Percentiles rank a stretch among this genome's conserved stretches.
Evolutionary conservation across 345 rosid species (phyloP).

Genomic region (Eucalyptus shirleyi): DNA sequence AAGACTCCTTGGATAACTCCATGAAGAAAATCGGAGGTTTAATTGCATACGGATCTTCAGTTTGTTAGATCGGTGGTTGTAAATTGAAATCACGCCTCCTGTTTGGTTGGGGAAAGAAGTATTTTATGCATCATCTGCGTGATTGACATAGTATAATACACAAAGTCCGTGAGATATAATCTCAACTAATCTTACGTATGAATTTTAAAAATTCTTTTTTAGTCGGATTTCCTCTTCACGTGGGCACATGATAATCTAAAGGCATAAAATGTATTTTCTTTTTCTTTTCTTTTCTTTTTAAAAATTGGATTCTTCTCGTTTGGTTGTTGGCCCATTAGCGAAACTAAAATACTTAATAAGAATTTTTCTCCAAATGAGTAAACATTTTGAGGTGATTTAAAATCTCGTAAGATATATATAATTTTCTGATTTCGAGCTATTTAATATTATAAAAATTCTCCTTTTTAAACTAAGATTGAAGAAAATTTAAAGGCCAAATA

Average conservation of each 20-base stretch:
- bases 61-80: background rate
- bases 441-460: background rate
- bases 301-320: background rate
- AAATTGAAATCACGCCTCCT: background rate
- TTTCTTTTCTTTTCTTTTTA: no score
- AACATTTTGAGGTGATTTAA: no score
- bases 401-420: background rate
- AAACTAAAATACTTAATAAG: background rate
- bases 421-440: background rate
- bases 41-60: background rate
- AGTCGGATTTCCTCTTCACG: background rate
- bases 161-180: no score
- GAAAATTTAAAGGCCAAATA: background rate
- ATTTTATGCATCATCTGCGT: background rate
- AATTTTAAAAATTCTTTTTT: background rate
- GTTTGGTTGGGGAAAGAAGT: background rate
- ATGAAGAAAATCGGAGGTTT: background rate
- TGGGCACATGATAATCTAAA: background rate
- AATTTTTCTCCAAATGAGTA: background rate
- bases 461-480: background rate
- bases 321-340: background rate
- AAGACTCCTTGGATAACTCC: background rate
- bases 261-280: background rate
- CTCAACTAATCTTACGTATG: background rate
- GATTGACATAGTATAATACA: background rate